Evolutionary conservation across 768 basidiomycete species (phyloP), one percentile per base, ranked within the genome.

Genomic region (Naganishia vaughanmartiniae): DNA sequence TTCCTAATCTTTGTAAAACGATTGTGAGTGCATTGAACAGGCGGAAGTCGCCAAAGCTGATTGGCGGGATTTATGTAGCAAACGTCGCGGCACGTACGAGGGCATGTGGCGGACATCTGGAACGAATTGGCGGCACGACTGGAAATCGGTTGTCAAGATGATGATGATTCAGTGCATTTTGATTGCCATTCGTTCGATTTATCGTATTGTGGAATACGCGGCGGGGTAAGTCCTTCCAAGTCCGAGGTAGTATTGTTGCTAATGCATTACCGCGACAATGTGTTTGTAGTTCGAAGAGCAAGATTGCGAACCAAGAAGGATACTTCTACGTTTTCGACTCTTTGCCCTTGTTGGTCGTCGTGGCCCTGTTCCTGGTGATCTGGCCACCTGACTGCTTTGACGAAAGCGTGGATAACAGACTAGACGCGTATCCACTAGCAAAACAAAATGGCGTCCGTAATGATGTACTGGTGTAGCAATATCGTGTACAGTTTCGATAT

Each of bases 311-410:
- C 1, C 85, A 84, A 4, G 89, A 90, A 77, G 78, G 76, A 3
- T 86, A 84, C 73, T 89, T 91, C 78, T 91, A 89, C 76, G 85
- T 81, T 1, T 82, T 90, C 46, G 87, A 91, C 77, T 85, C 88
- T 0, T 82, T 89, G 5, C 89, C 89, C 10, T 83, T 90, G 10
- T 84, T 87, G 70, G 76, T 90, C 36, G 87, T 88, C 30, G 85
- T 87, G 54, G 79, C 78, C 0, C 81, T 86, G 17, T 89, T 88
- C 74, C 81, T 85, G 21, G 74, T 82, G 17, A 87, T 88, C 77
- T 91, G 89, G 88, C 89, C 88, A 3, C 87, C 87, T 1, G 51
- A 69, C 0, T 76, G 70, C 71, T 63, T 80, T 19, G 68, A 68
- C 26, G 66, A 46, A 28, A 45, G 12, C 26, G 2, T 19, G 24